Evolutionary conservation across 78 protist genomes (phyloP), one percentile per base, ranked within the genome.

Genomic region (Guillardia theta): DNA sequence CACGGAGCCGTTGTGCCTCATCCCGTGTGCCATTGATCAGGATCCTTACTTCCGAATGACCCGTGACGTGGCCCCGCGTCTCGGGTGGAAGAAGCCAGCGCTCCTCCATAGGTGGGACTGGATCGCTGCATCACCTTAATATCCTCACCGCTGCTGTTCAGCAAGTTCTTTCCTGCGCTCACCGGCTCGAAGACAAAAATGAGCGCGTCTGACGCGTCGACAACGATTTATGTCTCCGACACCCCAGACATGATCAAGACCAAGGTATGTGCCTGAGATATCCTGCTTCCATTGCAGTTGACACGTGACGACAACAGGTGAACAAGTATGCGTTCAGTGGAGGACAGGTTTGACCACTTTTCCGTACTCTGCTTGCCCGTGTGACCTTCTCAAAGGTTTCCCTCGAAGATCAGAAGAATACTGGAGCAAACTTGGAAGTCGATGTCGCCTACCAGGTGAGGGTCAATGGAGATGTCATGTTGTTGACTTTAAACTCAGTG

Each of bases 21-120:
- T 99, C 93, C 99, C 99, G 30, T 98, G 99, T 70, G 99, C 99
- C 77, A 99, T 99, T 41, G 99, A 99, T 93, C 99, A 98, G 83
- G 99, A 99, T 94, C 99, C 99, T 41, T 99, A 99, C 95, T 99
- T 99, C 98, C 96, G 99, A 62, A 93, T 98, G 97, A 97, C 99
- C 15, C 93, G 99, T 8, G 99, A 99, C 93, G 96, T 99, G 39
- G 99, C 99, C 22, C 98, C 97, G 30, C 41, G 97, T 12, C 41
- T 99, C 24, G 97, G 97, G n/a, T 95, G 50, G 44, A 76, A 53
- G 43, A 99, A 98, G 96, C 99, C 99, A n/a, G 94, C 99, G 22
- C 94, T 99, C 22, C 48, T 98, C 46, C 99, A 98, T 90, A 58
- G 70, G 70, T 58, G 39, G 3, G 27, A 9, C 27, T 6, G 39